These are phyloP conservation scores for Moricandia moricandioides DNA, from an alignment of 345 rosid species.

Conservation along the genomic window DNA sequence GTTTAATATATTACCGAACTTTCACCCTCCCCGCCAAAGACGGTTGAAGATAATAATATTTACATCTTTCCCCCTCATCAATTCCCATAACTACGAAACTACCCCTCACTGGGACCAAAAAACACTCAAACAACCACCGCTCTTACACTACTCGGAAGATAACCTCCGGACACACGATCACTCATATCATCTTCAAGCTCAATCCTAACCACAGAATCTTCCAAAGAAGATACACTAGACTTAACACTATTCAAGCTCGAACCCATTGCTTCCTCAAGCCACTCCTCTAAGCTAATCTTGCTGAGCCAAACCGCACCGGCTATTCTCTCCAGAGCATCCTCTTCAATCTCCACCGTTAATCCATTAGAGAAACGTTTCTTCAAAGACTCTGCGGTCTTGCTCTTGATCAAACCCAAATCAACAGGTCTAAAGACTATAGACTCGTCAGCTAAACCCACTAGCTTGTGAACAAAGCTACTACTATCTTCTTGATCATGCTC, in stretches of 20 bases:
- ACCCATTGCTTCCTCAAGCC: constrained; percentile 66
- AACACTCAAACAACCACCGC: constrained; percentile 45
- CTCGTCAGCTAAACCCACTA: constrained; percentile 52
- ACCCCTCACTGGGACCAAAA: constrained; percentile 5
- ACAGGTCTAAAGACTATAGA: constrained; percentile 68
- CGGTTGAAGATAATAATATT: constrained; percentile 45
- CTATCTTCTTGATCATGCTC: constrained; percentile 69
- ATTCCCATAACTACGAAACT: constrained; percentile 19
- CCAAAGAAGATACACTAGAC: constrained; percentile 36
- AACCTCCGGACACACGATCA: constrained; percentile 44
- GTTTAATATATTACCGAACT: constrained; percentile 38
- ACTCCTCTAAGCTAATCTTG: constrained; percentile 65
- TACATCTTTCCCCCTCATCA: constrained; percentile 48
- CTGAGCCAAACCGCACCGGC: constrained; percentile 67
- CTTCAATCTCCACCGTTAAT: constrained; percentile 51
- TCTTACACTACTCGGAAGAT: constrained; percentile 59
- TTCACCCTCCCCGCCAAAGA: constrained; percentile 45
- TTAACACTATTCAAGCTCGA: constrained; percentile 64
- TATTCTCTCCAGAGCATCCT: constrained; percentile 71
- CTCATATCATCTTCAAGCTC: constrained; percentile 48
- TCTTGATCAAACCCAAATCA: constrained; percentile 54
- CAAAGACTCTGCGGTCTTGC: constrained; percentile 43
- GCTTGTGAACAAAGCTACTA: constrained; percentile 45
- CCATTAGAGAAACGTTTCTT: constrained; percentile 46
- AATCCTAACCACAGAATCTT: constrained; percentile 47